Base-by-base conservation (phyloP, 148 eudicot species). In the Gaultheria prostrata region DNA sequence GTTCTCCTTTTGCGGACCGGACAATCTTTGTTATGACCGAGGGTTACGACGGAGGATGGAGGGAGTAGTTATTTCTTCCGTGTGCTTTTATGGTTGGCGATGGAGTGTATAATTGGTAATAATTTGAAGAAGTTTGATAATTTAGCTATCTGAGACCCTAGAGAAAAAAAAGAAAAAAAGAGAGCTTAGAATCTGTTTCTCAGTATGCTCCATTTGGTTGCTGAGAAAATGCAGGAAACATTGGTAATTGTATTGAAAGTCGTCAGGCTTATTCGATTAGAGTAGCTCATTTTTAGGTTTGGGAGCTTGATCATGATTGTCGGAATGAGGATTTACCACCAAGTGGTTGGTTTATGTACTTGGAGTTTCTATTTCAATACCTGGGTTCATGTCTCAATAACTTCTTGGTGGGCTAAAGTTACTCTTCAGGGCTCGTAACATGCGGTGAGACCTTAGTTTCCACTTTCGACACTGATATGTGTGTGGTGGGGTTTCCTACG, bases 161-260 rank as follows among this genome's bases (percentile, higher is more conserved):
- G 26, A 6, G 12, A 51, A 51, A 1, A 2, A 17, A 26, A 65
- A 65, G 26, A 6, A 2, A 51, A 51, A 1, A 2, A 17, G 10
- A 65, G 26, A 1, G 15, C 15, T 17, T 15, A 4, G 61, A 56
- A 56, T 14, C 61, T 12, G n/a, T 3, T 56, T 56, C 4, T 56
- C 18, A 56, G 7, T 70, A 18, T 24, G 56, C 39, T 63, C n/a
- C 33, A 56, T 63, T 26, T 80, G 82, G 82, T 61, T 80, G 33
- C 74, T 4, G 2, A 26, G 82, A 80, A 63, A 80, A 26, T 63
- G 74, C 24, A 7, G 75, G 74, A 63, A 61, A 61, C 11, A 24
- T 1, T 45, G 53, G 12, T 24, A 4, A 70, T 26, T 65, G 71
- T 11, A 3, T 0, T 65, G 71, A 65, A 65, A 26, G 3, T 26